Conservation (phyloP, 2,329 filamentous ascomycete genomes). For the Colletotrichum liriopes region DNA sequence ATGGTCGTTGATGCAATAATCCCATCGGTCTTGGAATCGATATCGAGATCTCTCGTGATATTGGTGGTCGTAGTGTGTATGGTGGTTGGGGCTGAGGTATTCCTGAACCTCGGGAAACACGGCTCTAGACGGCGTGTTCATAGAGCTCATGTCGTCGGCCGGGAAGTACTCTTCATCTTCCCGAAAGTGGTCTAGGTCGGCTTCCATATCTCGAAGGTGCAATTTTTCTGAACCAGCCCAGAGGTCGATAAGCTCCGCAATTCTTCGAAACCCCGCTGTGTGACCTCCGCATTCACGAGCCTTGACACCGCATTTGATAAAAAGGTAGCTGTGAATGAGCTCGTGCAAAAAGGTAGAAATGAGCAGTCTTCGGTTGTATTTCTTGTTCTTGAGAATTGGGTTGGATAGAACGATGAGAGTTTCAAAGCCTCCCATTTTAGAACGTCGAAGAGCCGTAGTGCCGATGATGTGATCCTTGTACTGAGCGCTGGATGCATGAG, state of each 20-base stretch:
- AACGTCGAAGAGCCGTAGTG: slow-evolving; percentile 72
- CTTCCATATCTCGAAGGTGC: slow-evolving; percentile 73
- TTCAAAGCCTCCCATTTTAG: slow-evolving; percentile 68
- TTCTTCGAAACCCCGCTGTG: slow-evolving; percentile 71
- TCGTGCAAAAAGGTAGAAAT: slow-evolving; percentile 78
- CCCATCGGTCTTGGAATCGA: slow-evolving; percentile 36
- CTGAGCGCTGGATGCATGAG: slow-evolving; percentile 62
- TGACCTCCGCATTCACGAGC: slow-evolving; percentile 72
- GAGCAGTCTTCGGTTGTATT: slow-evolving; percentile 73
- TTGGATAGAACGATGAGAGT: slow-evolving; percentile 74
- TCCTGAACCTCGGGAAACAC: slow-evolving; percentile 25
- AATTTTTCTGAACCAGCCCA: slow-evolving; percentile 73
- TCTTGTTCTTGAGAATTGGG: slow-evolving; percentile 69
- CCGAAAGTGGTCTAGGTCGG: slow-evolving; percentile 71
- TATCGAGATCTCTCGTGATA: slow-evolving; percentile 23
- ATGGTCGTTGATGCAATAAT: slow-evolving; percentile 41
- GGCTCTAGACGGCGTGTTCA: slow-evolving; percentile 27
- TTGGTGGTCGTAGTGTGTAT: slow-evolving; percentile 32
- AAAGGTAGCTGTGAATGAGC: slow-evolving; percentile 77
- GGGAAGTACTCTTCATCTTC: slow-evolving; percentile 47
- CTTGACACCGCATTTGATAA: slow-evolving; percentile 73
- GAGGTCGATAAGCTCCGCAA: slow-evolving; percentile 72
- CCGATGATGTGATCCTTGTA: slow-evolving; percentile 73
- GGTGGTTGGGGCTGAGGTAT: slow-evolving; percentile 32
- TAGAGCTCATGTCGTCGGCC: slow-evolving; percentile 35